A percentile compares a stretch with the other conserved stretches of the same genome.
Evolutionary conservation across 805 yeast genomes (phyloP).

Genomic region (Torulaspora delbrueckii): DNA sequence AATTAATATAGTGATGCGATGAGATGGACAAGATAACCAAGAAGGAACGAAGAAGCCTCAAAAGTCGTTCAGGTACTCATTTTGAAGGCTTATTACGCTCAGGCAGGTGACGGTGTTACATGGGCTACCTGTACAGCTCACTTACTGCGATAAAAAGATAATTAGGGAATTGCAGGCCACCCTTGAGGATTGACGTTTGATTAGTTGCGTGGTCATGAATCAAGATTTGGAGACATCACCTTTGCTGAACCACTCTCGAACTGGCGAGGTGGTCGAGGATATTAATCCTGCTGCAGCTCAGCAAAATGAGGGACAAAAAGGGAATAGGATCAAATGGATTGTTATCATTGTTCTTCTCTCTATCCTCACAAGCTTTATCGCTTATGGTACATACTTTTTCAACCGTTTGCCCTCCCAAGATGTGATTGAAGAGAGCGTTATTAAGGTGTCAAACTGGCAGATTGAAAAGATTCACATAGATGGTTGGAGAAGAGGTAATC

Average conservation of each 20-base stretch:
- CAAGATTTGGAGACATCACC: conserved; percentile 23
- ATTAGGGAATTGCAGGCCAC: neutral
- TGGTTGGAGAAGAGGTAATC: conserved; percentile 27
- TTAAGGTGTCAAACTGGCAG: conserved; percentile 22
- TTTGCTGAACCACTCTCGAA: conserved; percentile 7
- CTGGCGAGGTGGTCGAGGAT: neutral
- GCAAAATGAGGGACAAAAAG: neutral
- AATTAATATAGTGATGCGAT: neutral
- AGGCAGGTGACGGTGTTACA: no score
- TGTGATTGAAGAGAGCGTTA: conserved; percentile 15
- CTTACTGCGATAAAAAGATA: neutral
- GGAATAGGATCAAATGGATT: conserved; percentile 1
- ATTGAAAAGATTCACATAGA: conserved; percentile 23
- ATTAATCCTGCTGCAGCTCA: neutral
- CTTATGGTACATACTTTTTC: neutral
- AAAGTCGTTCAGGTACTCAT: neutral
- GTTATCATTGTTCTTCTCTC: neutral
- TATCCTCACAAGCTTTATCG: neutral
- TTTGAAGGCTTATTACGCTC: no score
- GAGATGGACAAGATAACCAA: neutral
- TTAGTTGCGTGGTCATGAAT: neutral
- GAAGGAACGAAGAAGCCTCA: neutral
- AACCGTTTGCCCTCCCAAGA: conserved; percentile 16
- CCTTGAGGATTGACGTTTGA: neutral
- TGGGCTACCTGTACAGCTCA: no score